phyloP scores from a whole-genome alignment of 371 early-diverging fungal genomes.

The Lichtheimia corymbifera region DNA sequence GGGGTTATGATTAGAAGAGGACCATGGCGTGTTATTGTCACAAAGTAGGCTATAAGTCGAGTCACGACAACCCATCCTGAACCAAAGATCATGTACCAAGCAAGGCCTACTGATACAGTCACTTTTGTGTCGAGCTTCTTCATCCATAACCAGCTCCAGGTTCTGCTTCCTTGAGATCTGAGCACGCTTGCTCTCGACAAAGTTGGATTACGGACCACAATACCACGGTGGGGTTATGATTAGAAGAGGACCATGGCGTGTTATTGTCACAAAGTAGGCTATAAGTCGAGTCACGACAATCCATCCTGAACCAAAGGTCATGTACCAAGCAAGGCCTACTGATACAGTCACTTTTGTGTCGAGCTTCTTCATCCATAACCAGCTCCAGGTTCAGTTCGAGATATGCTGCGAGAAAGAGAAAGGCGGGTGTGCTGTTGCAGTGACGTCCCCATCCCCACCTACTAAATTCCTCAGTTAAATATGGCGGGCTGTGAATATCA shows the following conservation, averaged over 20 bases:
- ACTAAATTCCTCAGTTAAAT: too few species aligned
- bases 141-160: not conserved
- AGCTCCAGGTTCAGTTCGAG: constrained; percentile 1
- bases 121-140: not conserved
- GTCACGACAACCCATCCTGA: not conserved
- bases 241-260: constrained; percentile 1
- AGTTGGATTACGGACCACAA: not conserved
- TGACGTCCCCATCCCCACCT: too few species aligned
- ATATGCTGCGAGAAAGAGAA: constrained; percentile 1
- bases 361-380: not conserved
- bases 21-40: constrained; percentile 2
- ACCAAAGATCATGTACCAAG: not conserved
- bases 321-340: not conserved
- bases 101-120: not conserved
- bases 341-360: not conserved
- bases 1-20: not conserved
- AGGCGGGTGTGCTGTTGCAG: not conserved
- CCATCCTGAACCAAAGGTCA: not conserved
- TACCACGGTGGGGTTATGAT: not conserved
- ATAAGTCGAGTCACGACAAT: not conserved
- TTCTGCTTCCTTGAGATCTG: not conserved
- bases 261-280: not conserved
- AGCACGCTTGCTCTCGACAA: not conserved
- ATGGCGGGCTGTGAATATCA: too few species aligned
- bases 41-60: not conserved